Conservation (phyloP, 768 basidiomycete genomes). For the Lactifluus rugatus region DNA sequence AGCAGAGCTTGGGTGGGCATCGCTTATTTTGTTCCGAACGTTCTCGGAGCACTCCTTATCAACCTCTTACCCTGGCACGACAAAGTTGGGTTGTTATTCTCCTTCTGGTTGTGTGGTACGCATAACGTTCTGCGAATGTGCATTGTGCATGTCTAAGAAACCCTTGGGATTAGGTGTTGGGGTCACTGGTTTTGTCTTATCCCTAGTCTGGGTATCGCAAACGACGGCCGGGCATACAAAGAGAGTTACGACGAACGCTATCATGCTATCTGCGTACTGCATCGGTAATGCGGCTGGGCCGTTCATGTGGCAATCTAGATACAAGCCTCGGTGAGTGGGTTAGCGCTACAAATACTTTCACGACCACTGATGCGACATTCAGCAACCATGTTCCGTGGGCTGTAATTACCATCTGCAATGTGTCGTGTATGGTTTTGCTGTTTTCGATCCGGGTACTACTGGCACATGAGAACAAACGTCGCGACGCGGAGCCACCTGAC, state of each 20-base stretch:
- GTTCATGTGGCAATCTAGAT: constrained; percentile 67
- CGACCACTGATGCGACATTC: background rate
- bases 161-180: constrained; percentile 31
- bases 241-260: constrained; percentile 58
- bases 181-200: constrained; percentile 50
- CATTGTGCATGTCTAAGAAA: background rate
- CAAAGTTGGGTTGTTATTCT: constrained; percentile 55
- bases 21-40: constrained; percentile 54
- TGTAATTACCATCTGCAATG: constrained; percentile 59
- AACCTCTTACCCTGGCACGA: constrained; percentile 56
- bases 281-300: constrained; percentile 60
- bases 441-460: constrained; percentile 46
- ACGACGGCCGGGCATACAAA: constrained; percentile 70
- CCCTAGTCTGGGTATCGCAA: constrained; percentile 53
- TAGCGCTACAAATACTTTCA: background rate
- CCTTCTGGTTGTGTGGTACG: constrained; percentile 44
- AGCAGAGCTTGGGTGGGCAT: constrained; percentile 53
- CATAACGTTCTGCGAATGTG: background rate
- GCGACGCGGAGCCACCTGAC: constrained; percentile 47
- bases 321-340: constrained; percentile 46
- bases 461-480: constrained; percentile 48
- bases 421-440: constrained; percentile 38
- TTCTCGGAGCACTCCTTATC: constrained; percentile 53
- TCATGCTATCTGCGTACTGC: constrained; percentile 65
- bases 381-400: constrained; percentile 73